Conservation (phyloP, 768 basidiomycete species). For the Termitomyces sp. region DNA sequence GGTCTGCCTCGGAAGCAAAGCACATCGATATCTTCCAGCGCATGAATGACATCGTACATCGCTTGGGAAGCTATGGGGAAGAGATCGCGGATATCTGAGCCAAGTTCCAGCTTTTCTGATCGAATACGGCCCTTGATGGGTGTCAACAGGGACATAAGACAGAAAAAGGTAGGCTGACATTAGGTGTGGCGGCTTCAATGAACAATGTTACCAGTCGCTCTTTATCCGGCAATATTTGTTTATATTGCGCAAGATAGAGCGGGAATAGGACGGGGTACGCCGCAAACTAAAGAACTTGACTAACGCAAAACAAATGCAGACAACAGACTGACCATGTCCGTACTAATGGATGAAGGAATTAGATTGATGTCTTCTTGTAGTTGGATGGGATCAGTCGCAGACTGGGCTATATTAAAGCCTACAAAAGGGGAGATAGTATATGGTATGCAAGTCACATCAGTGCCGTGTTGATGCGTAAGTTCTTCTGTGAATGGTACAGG, state of each 20-base stretch:
- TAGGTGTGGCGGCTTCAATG: constrained; percentile 27
- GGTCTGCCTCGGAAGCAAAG: constrained; percentile 2
- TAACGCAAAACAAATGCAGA: neutral
- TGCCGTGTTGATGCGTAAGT: constrained; percentile 41
- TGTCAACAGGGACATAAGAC: neutral
- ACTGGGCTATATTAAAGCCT: constrained; percentile 31
- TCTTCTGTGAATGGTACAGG: constrained; percentile 45
- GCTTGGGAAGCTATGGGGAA: constrained; percentile 4
- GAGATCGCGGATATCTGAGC: constrained; percentile 3
- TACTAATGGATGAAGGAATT: constrained; percentile 37
- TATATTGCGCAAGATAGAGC: constrained; percentile 53
- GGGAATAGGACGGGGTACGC: constrained; percentile 64
- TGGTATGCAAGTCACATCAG: constrained; percentile 51
- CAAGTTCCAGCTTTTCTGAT: constrained; percentile 7
- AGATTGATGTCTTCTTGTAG: constrained; percentile 35
- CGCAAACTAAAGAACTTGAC: constrained; percentile 34
- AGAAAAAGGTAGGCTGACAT: constrained; percentile 14
- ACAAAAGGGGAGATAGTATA: constrained; percentile 52
- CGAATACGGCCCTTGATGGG: constrained; percentile 19
- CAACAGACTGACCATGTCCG: constrained; percentile 36
- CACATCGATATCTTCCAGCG: constrained; percentile 5
- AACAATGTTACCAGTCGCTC: constrained; percentile 19
- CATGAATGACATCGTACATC: constrained; percentile 1
- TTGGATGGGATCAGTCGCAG: constrained; percentile 26
- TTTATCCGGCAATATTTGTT: constrained; percentile 16